Evolutionary conservation across 352 stramenopile species (phyloP), one percentile per base, ranked within the genome.

Genomic region (Pythium rishiriense): DNA sequence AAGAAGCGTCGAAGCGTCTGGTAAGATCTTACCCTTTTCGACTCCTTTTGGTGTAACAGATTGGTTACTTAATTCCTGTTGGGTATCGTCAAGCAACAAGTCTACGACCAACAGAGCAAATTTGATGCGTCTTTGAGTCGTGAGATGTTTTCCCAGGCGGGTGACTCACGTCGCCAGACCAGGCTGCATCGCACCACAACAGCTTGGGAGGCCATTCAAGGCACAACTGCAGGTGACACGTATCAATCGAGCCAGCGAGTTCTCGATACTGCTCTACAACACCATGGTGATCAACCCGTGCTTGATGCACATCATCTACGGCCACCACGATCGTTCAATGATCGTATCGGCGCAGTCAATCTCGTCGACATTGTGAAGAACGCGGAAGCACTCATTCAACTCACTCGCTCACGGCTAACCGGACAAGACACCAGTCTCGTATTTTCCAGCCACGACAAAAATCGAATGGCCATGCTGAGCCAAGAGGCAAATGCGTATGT

Each of bases 91-190:
- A 29, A 87, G 78, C 60, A 77, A 72, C 58, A 68, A 55, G 50
- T 84, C 4, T 70, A 85, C 14, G 69, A 85, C 42, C 62, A 78
- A n/a, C 78, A 85, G 35, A 74, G 45, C 43, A 26, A 56, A 11
- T 49, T 83, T 0, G 74, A 85, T 26, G 54, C 62, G 7, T 68
- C 41, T 0, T 45, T 75, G 1, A 68, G 58, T 39, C 72, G 64
- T 0, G 63, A 67, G 2, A 66, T 83, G 22, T 82, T 75, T 31
- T 79, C 76, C 5, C 68, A 75, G 55, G 62, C 66, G 4, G 52
- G 64, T 8, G 57, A 75, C 43, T 59, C 37, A 12, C 61, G 67
- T 5, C 70, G 78, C 4, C 31, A 54, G 2, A 68, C 67, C 4
- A 71, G 70, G 42, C 26, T 81, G 1, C 25, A 71, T 21, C 61